A percentile compares a stretch with the other conserved stretches of the same genome.
phyloP scores from a whole-genome alignment of 441 rosid species.

The Gossypium aridum region DNA sequence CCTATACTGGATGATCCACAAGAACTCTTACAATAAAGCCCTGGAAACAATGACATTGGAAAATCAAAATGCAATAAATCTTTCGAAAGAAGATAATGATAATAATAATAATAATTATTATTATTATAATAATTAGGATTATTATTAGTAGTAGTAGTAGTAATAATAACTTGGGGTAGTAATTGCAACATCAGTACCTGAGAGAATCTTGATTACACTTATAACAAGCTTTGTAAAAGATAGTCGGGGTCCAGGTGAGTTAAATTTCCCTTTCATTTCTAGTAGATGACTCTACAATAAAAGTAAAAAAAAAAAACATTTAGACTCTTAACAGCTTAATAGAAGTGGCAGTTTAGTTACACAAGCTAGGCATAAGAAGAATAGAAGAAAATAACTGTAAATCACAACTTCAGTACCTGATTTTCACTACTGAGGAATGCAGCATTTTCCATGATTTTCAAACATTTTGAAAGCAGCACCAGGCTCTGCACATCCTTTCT shows the following conservation, averaged over 20 bases:
- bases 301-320: not conserved
- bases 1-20: constrained; percentile 21
- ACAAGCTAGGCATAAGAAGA: not conserved
- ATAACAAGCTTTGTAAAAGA: constrained; percentile 57
- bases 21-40: constrained; percentile 36
- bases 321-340: constrained; percentile 12
- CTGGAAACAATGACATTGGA: constrained; percentile 35
- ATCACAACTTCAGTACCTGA: constrained; percentile 50
- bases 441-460: constrained; percentile 98
- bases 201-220: constrained; percentile 61
- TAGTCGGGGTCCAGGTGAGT: constrained; percentile 31
- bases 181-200: constrained; percentile 39
- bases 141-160: no score
- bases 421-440: constrained; percentile 91
- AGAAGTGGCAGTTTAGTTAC: not conserved
- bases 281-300: constrained; percentile 68
- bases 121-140: no score
- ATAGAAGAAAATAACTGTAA: constrained; percentile 13
- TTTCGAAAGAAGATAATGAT: not conserved
- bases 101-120: no score
- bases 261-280: constrained; percentile 42
- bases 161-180: not conserved
- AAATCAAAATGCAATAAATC: constrained; percentile 19
- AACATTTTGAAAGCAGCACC: constrained; percentile 64
- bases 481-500: constrained; percentile 39